Evolutionary conservation across 257 asterid genomes (phyloP), one percentile per base, ranked within the genome.

Genomic region (Buddleja alternifolia): DNA sequence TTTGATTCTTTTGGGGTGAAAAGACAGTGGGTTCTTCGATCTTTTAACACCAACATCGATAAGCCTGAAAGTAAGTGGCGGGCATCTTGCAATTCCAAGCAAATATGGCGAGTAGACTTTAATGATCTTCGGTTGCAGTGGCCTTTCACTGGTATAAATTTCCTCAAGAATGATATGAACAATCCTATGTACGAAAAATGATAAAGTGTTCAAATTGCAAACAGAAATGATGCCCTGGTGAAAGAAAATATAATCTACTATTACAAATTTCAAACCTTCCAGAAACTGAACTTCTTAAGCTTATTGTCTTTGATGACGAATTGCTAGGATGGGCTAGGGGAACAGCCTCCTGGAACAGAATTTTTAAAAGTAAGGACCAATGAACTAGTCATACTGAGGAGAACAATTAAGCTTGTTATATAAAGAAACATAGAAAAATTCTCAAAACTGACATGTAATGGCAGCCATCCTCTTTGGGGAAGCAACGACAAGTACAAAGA

Each of bases 391-490:
- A 66, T 60, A 51, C 29, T 10, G 58, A 56, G 23, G 45, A 59
- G 46, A 12, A 51, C 23, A 10, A 56, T 48, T 1, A 78, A 60
- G 24, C 15, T 29, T 39, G 63, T 64, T 9, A 16, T 4, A 20
- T 44, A 44, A 36, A 63, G 53, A 20, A 20, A 71, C n/a, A 10
- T 10, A 9, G 45, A 46, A 62, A 37, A 45, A 10, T 60, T 42
- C 36, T 42, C 7, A 8, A 56, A 40, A 84, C 95, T 79, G 63
- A 93, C 99, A 51, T 90, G 95, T 48, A 85, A 52, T 16, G 97
- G 89, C 70, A 84, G 80, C 99, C 99, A 93, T 82, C 97, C 99
- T 80, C 81, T 86, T 78, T 90, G 99, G 19, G 99, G 97, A 74
- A 90, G 91, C 86, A 93, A 79, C 15, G 99, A 85, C 25, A 90